These are phyloP conservation scores for Hypoxylon lienhwacheense DNA, from an alignment of 495 filamentous ascomycete genomes.

Conservation along the genomic window DNA sequence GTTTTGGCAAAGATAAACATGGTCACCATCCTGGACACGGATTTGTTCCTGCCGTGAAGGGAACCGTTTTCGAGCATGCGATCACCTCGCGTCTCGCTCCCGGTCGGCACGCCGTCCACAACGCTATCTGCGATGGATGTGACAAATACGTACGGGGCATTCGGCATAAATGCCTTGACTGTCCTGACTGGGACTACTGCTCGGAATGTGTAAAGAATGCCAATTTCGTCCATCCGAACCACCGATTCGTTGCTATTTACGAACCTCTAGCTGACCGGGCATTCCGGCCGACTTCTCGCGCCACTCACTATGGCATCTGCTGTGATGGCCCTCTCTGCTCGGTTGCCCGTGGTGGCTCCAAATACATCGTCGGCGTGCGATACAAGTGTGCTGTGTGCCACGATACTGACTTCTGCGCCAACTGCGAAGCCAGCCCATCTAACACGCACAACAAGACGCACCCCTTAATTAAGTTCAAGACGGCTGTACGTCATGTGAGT, in stretches of 20 bases:
- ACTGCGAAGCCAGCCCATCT: slow-evolving; percentile 83
- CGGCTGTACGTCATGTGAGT: slow-evolving; percentile 82
- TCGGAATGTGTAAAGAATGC: slow-evolving; percentile 70
- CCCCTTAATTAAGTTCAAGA: slow-evolving; percentile 96
- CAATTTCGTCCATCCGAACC: slow-evolving; percentile 68
- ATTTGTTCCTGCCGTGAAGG: slow-evolving; percentile 66
- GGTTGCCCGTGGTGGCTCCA: slow-evolving; percentile 47
- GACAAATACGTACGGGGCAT: slow-evolving; percentile 86
- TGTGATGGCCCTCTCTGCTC: slow-evolving; percentile 95
- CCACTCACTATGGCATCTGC: slow-evolving; percentile 80
- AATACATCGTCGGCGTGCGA: slow-evolving; percentile 80
- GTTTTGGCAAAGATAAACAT: slow-evolving; percentile 74
- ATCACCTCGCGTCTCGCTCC: slow-evolving; percentile 68
- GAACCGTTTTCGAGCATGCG: slow-evolving; percentile 55
- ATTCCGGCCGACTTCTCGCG: slow-evolving; percentile 41
- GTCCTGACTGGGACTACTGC: slow-evolving; percentile 98
- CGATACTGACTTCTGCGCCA: slow-evolving; percentile 94
- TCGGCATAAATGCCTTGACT: slow-evolving; percentile 95
- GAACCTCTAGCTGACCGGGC: slow-evolving; percentile 64
- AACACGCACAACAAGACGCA: slow-evolving; percentile 92
- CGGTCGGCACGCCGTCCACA: slow-evolving; percentile 81
- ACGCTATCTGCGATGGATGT: slow-evolving; percentile 93
- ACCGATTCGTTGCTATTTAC: slow-evolving; percentile 90
- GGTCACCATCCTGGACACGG: slow-evolving; percentile 91
- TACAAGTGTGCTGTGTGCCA: slow-evolving; percentile 98